Percentiles rank a stretch among this genome's conserved stretches.
phyloP scores from a whole-genome alignment of 768 basidiomycete genomes.

The Butyriboletus loyo region DNA sequence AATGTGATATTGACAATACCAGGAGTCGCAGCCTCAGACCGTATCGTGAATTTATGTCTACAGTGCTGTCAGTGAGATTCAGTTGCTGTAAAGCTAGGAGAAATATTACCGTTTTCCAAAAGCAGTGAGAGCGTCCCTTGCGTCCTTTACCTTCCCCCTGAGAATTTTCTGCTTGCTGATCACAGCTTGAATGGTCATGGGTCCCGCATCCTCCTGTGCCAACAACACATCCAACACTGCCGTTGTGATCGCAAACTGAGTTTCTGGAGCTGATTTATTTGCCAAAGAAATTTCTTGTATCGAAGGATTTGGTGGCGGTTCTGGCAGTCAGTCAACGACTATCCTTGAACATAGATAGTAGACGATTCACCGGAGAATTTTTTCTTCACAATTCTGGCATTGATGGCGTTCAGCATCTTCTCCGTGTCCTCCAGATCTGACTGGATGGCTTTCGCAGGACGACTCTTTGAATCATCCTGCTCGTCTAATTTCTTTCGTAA shows the following conservation, averaged over 20 bases:
- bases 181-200: slow-evolving; percentile 13
- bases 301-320: not conserved
- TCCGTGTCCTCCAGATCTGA: slow-evolving; percentile 18
- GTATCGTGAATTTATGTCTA: slow-evolving; percentile 19
- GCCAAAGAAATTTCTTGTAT: not conserved
- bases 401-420: slow-evolving; percentile 6
- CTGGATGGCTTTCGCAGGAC: slow-evolving; percentile 3
- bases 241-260: not conserved
- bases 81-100: not conserved
- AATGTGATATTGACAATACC: slow-evolving; percentile 21
- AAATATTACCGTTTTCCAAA: slow-evolving; percentile 17
- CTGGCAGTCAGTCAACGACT: slow-evolving; percentile 8
- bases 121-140: slow-evolving; percentile 4
- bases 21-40: not conserved
- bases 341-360: not conserved
- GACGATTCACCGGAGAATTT: slow-evolving; percentile 17
- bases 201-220: slow-evolving; percentile 11
- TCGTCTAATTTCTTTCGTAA: slow-evolving; percentile 3
- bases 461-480: not conserved
- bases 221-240: slow-evolving; percentile 10
- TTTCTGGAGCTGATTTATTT: slow-evolving; percentile 5
- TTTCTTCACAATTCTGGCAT: slow-evolving; percentile 18
- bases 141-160: not conserved
- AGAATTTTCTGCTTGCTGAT: not conserved
- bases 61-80: slow-evolving; percentile 5